Base-by-base conservation (phyloP, 1,284 basidiomycete genomes). In the Mycena sp. region DNA sequence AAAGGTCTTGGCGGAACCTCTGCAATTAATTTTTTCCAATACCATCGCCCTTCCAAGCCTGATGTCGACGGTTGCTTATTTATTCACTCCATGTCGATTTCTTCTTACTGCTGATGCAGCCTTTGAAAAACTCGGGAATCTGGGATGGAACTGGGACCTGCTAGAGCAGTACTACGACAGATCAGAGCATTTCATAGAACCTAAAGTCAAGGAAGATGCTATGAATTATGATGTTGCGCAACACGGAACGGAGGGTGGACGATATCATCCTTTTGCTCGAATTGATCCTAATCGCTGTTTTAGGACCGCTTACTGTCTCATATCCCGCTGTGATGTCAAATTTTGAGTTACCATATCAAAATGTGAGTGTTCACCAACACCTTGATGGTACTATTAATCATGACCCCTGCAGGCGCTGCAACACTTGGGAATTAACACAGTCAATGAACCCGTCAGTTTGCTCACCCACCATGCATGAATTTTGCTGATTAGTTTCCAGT, bases 81-180 rank as follows among this genome's bases (percentile, higher is more conserved):
- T 35, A 14, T 16, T 21, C n/a, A 30, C 23, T 37, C 37, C 28
- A 19, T n/a, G 12, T 17, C 19, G 32, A 12, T 32, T 21, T 17
- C 11, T n/a, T 17, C 30, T 17, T 12, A 41, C n/a, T 35, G 14
- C 16, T 14, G 17, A 4, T 6, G 21, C 54, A 75, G 76, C 70
- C 16, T 71, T 73, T 45, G 74, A 73, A 61, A 64, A 67, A n/a
- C 69, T 79, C 4, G 77, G 78, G 10, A 79, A 77, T 53, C 30
- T 48, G 19, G 70, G 78, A 1, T 80, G 78, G 78, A 77, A 77
- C 46, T 79, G 77, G 77, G 63, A 71, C n/a, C 72, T 65, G 26
- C 72, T 72, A 55, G 61, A 70, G 40, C 72, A 71, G 48, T 77
- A 77, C 49, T 67, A 63, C 19, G 66, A 67, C 50, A 72, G 69